These are phyloP conservation scores for Pseudogymnoascus sp. DNA, from an alignment of 2,329 filamentous ascomycete genomes.

Conservation along the genomic window DNA sequence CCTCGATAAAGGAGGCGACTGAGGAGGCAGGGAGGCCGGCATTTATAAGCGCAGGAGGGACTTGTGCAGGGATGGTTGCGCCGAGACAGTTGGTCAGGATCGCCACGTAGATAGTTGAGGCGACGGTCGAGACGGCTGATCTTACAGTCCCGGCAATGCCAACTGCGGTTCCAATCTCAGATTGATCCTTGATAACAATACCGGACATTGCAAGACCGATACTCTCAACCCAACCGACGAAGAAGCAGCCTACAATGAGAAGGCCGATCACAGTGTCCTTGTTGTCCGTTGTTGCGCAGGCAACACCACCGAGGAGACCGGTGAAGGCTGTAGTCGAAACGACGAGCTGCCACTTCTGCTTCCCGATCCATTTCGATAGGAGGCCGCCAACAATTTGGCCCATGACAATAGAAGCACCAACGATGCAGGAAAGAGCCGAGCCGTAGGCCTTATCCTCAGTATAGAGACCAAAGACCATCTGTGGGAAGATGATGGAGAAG, in stretches of 20 bases:
- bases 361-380: constrained; percentile 30
- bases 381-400: constrained; percentile 24
- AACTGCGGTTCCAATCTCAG: constrained; percentile 28
- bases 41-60: constrained; percentile 27
- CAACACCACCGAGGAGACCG: constrained; percentile 28
- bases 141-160: constrained; percentile 32
- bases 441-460: constrained; percentile 10
- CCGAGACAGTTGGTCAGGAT: constrained; percentile 29
- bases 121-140: constrained; percentile 29
- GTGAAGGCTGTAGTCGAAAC: constrained; percentile 23
- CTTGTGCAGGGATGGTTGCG: constrained; percentile 25
- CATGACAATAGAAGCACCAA: constrained; percentile 9
- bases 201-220: constrained; percentile 30
- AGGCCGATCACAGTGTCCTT: constrained; percentile 26
- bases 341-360: constrained; percentile 31
- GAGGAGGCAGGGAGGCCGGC: constrained; percentile 32
- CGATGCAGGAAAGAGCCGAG: constrained; percentile 12
- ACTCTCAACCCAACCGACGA: constrained; percentile 31
- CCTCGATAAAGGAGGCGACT: constrained; percentile 29
- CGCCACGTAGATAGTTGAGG: constrained; percentile 29
- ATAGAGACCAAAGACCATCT: constrained; percentile 21
- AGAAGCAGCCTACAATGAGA: constrained; percentile 24
- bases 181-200: constrained; percentile 28
- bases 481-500: constrained; percentile 32
- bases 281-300: constrained; percentile 20